Conservation (phyloP, 495 filamentous ascomycete species). For the Sordaria brevicollis region DNA sequence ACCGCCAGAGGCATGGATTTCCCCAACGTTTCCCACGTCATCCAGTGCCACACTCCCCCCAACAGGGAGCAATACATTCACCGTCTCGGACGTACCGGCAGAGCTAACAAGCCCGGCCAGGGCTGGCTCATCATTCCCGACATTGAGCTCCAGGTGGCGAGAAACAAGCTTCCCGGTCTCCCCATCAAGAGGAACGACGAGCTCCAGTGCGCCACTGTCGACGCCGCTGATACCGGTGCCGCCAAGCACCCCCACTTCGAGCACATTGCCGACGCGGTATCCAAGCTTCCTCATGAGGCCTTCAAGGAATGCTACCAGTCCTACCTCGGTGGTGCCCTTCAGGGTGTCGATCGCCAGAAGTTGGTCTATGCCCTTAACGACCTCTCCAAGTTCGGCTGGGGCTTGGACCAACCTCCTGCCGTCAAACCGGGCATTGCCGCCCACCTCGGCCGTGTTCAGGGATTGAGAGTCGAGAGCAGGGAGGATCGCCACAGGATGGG, state of each 20-base stretch:
- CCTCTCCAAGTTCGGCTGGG: conserved; percentile 50
- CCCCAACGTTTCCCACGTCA: conserved; percentile 81
- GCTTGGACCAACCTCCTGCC: conserved; percentile 45
- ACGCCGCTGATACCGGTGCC: conserved; percentile 23
- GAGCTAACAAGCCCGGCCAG: conserved; percentile 66
- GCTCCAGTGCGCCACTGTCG: conserved; percentile 38
- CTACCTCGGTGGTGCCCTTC: conserved; percentile 39
- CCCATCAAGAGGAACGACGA: conserved; percentile 52
- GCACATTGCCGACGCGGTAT: conserved; percentile 24
- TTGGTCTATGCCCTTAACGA: conserved; percentile 50
- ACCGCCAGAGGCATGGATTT: conserved; percentile 97
- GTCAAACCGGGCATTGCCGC: conserved; percentile 32
- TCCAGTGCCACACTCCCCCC: conserved; percentile 68
- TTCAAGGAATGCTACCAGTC: conserved; percentile 27
- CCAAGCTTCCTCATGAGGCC: conserved; percentile 22
- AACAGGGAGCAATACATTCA: conserved; percentile 79
- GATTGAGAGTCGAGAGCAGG: conserved; percentile 38
- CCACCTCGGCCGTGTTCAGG: conserved; percentile 35
- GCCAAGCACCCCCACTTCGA: conserved; percentile 28
- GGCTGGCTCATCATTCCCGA: conserved; percentile 67
- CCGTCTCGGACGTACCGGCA: conserved; percentile 64
- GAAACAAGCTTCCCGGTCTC: conserved; percentile 45
- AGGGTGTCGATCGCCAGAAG: conserved; percentile 22
- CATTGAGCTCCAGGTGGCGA: conserved; percentile 41
- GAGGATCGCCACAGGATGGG: background rate